Percentiles rank a stretch among this genome's conserved stretches.
Conservation (phyloP, 2,329 filamentous ascomycete species). For the Aspergillus alliaceus region DNA sequence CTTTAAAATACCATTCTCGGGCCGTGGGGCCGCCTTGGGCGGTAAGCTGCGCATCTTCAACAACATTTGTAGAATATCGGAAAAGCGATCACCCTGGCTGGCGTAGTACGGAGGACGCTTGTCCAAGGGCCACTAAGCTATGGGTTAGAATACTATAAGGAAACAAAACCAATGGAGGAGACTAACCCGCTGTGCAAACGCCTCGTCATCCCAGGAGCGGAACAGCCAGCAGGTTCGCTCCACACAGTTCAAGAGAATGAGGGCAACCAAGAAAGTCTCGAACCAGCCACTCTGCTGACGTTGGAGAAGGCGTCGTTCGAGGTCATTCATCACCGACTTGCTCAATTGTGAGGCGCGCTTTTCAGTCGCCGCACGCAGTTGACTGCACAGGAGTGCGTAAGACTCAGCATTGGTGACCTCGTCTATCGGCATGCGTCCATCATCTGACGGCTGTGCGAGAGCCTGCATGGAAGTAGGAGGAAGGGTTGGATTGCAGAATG, state of each 20-base stretch:
- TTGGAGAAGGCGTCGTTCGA: constrained; percentile 60
- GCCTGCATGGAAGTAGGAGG: constrained; percentile 37
- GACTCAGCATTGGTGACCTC: constrained; percentile 44
- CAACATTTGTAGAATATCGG: constrained; percentile 58
- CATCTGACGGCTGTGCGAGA: constrained; percentile 38
- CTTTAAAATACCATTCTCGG: constrained; percentile 40
- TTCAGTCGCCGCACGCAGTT: constrained; percentile 57
- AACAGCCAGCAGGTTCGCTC: constrained; percentile 62
- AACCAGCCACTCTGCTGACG: constrained; percentile 58
- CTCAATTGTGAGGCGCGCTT: constrained; percentile 54
- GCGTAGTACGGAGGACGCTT: constrained; percentile 53
- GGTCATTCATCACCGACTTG: constrained; percentile 58
- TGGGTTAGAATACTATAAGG: constrained; percentile 6
- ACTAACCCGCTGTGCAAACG: constrained; percentile 36
- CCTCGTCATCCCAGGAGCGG: constrained; percentile 51
- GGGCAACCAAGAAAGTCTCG: constrained; percentile 59
- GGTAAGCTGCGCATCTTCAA: constrained; percentile 57
- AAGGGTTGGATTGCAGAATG: constrained; percentile 49
- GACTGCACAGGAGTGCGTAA: constrained; percentile 52
- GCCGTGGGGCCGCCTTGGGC: constrained; percentile 39
- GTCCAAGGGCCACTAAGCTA: constrained; percentile 56
- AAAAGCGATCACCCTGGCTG: constrained; percentile 58
- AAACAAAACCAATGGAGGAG: neutral
- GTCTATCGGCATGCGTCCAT: constrained; percentile 41
- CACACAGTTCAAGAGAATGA: constrained; percentile 60